These are phyloP conservation scores for Penicillium sp. DNA, from an alignment of 2,329 filamentous ascomycete genomes.

Conservation along the genomic window DNA sequence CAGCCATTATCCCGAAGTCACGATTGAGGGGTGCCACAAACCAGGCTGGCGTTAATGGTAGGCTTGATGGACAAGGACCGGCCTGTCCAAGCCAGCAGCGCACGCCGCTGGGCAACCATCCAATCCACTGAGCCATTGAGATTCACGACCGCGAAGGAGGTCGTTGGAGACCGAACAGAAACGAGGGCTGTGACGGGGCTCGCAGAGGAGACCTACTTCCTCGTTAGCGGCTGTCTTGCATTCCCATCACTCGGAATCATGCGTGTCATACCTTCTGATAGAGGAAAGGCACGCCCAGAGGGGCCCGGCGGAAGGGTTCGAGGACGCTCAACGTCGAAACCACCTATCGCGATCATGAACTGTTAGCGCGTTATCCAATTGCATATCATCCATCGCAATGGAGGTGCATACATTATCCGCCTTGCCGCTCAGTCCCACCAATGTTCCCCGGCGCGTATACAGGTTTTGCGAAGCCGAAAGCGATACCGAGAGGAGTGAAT, in stretches of 20 bases:
- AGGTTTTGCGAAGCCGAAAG: conserved; percentile 92
- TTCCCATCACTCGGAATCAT: background rate
- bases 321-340: conserved; percentile 88
- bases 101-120: conserved; percentile 87
- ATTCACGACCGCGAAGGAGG: conserved; percentile 85
- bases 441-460: conserved; percentile 87
- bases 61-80: conserved; percentile 80
- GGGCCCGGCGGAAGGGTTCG: conserved; percentile 78
- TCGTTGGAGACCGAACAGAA: conserved; percentile 82
- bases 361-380: background rate
- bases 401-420: conserved; percentile 76
- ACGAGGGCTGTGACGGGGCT: conserved; percentile 87
- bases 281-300: conserved; percentile 88
- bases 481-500: conserved; percentile 90
- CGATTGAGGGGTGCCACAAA: conserved; percentile 38
- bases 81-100: conserved; percentile 94
- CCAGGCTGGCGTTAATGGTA: conserved; percentile 74
- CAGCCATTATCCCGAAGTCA: background rate
- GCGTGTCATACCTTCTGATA: conserved; percentile 69
- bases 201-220: conserved; percentile 74
- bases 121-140: conserved; percentile 94
- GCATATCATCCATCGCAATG: background rate
- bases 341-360: conserved; percentile 59
- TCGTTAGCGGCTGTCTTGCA: conserved; percentile 20
- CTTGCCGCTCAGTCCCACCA: conserved; percentile 89